A percentile compares a stretch with the other conserved stretches of the same genome.
These are phyloP conservation scores for Daldinia sp. DNA, from an alignment of 2,329 filamentous ascomycete genomes.

Conservation along the genomic window DNA sequence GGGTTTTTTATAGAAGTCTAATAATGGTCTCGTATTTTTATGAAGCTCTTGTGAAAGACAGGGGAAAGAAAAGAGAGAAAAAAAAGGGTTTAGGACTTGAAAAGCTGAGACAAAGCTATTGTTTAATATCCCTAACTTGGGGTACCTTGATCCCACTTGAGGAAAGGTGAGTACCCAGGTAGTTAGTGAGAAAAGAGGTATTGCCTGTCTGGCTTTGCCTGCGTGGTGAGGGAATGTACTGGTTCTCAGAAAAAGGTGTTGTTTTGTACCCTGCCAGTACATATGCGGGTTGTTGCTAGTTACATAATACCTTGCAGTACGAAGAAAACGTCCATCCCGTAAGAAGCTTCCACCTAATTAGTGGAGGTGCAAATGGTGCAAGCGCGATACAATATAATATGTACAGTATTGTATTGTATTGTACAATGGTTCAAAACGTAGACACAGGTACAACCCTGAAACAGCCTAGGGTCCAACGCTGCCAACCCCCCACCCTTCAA, in stretches of 20 bases:
- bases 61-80: conserved; percentile 7
- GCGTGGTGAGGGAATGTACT: conserved; percentile 13
- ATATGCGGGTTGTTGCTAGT: conserved; percentile 21
- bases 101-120: conserved; percentile 32
- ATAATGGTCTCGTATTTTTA: neutral
- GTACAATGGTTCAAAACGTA: neutral
- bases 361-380: conserved; percentile 3
- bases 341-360: conserved; percentile 13
- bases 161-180: conserved; percentile 10
- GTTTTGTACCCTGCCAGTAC: conserved; percentile 22
- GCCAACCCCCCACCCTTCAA: conserved; percentile 2
- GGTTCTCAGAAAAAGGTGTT: conserved; percentile 13
- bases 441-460: neutral
- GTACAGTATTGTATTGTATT: neutral
- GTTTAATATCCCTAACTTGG: conserved; percentile 30
- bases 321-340: conserved; percentile 1
- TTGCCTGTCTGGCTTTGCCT: neutral
- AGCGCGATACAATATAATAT: neutral
- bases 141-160: too few species aligned
- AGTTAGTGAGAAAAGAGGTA: too few species aligned
- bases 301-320: conserved; percentile 20
- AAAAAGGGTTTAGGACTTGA: conserved; percentile 13
- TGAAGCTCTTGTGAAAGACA: neutral
- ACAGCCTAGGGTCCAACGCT: conserved; percentile 9
- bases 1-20: neutral